phyloP scores from a whole-genome alignment of 768 basidiomycete species.

The Omphalotus guepiniiformis region DNA sequence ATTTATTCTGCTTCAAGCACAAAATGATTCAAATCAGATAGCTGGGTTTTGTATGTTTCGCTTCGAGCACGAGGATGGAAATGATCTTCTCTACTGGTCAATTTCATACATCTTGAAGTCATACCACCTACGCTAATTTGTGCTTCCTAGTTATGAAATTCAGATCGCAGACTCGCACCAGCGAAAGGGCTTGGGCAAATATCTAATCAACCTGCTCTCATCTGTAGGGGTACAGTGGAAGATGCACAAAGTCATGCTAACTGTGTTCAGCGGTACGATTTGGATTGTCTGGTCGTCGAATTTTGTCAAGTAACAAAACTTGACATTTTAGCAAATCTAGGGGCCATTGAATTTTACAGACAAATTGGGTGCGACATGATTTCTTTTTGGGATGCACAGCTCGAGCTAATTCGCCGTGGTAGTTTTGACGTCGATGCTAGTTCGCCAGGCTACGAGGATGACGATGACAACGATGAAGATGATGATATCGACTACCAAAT shows the following conservation, averaged over 20 bases:
- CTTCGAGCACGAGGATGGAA: conserved; percentile 63
- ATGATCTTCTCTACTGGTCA: conserved; percentile 70
- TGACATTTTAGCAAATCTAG: conserved; percentile 35
- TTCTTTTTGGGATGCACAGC: neutral
- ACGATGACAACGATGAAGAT: conserved; percentile 27
- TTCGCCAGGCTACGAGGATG: conserved; percentile 41
- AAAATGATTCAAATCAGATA: conserved; percentile 14
- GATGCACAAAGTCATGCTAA: conserved; percentile 73
- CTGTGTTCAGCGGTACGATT: conserved; percentile 64
- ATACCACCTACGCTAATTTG: neutral
- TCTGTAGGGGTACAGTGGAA: conserved; percentile 45
- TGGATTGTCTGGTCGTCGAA: neutral
- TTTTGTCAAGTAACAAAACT: conserved; percentile 10
- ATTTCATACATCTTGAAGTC: conserved; percentile 6
- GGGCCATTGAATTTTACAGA: conserved; percentile 49
- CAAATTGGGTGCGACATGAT: conserved; percentile 42
- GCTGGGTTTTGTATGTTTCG: conserved; percentile 58
- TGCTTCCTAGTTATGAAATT: conserved; percentile 62
- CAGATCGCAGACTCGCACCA: conserved; percentile 48
- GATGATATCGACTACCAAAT: conserved; percentile 42
- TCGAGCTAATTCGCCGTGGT: neutral
- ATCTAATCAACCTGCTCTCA: conserved; percentile 45
- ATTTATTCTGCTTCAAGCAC: conserved; percentile 44
- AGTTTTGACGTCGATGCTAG: conserved; percentile 54
- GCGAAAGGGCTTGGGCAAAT: conserved; percentile 56